Evolutionary conservation across 2,329 filamentous ascomycete species (phyloP).

Genomic region (Aureobasidium lini): DNA sequence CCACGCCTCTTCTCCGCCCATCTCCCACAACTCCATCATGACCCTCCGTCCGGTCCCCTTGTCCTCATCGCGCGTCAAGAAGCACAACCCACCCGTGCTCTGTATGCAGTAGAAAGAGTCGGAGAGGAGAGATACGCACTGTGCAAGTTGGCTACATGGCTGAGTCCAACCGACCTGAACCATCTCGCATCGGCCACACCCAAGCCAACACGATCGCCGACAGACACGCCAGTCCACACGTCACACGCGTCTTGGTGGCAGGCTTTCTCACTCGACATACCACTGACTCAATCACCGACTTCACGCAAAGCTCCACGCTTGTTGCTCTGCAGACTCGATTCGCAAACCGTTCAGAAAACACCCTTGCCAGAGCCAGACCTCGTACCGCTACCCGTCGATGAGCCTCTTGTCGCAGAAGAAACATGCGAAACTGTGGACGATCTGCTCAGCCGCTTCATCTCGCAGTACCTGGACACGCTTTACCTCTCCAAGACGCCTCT

Average conservation of each 20-base stretch:
- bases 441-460: constrained; percentile 44
- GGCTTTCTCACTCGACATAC: neutral
- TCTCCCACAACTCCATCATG: constrained; percentile 56
- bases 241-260: neutral
- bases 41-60: constrained; percentile 44
- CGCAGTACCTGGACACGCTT: constrained; percentile 37
- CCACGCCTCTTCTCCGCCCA: constrained; percentile 54
- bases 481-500: constrained; percentile 58
- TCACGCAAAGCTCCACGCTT: constrained; percentile 16
- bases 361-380: neutral
- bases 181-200: constrained; percentile 31
- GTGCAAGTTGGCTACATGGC: constrained; percentile 61
- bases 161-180: constrained; percentile 50
- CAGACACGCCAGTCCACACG: neutral
- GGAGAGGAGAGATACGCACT: constrained; percentile 55
- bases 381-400: neutral
- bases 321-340: neutral
- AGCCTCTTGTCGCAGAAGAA: neutral
- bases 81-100: constrained; percentile 41
- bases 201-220: neutral
- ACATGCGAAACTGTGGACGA: constrained; percentile 24
- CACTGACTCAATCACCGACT: constrained; percentile 1
- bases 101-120: constrained; percentile 62
- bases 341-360: neutral
- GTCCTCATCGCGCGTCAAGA: constrained; percentile 57